phyloP scores from a whole-genome alignment of 2,329 filamentous ascomycete species.

The Thielaviopsis populi region DNA sequence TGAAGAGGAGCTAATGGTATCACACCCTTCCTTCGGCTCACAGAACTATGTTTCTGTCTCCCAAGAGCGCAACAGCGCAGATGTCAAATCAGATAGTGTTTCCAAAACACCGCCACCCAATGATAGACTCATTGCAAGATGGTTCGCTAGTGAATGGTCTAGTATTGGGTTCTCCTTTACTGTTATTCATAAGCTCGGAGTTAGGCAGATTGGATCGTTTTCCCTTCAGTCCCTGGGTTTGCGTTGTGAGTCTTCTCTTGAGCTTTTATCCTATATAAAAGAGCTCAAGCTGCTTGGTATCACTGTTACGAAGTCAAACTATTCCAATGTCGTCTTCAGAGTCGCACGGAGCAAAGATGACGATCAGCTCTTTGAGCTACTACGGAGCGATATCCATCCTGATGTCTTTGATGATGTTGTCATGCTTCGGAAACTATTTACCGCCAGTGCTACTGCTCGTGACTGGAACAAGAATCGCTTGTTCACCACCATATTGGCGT shows the following conservation, averaged over 20 bases:
- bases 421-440: slow-evolving; percentile 28
- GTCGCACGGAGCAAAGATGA: slow-evolving; percentile 45
- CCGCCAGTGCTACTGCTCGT: slow-evolving; percentile 21
- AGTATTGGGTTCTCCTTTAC: slow-evolving; percentile 57
- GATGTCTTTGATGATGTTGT: slow-evolving; percentile 37
- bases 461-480: slow-evolving; percentile 31
- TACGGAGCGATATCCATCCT: slow-evolving; percentile 38
- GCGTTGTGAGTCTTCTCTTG: slow-evolving; percentile 24
- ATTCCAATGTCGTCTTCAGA: slow-evolving; percentile 47
- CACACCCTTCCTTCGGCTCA: slow-evolving; percentile 2
- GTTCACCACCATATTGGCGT: slow-evolving; percentile 29
- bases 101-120: slow-evolving; percentile 27
- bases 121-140: slow-evolving; percentile 59
- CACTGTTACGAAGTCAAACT: slow-evolving; percentile 44
- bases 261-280: slow-evolving; percentile 4
- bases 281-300: slow-evolving; percentile 37
- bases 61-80: not conserved
- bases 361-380: slow-evolving; percentile 30
- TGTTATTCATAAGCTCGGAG: slow-evolving; percentile 53
- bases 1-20: slow-evolving; percentile 25
- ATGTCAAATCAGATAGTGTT: not conserved
- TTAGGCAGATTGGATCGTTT: slow-evolving; percentile 57
- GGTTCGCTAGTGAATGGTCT: slow-evolving; percentile 61
- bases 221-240: slow-evolving; percentile 65
- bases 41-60: not conserved